phyloP scores from a whole-genome alignment of 2,329 filamentous ascomycete genomes.

The Neofusicoccum kwambonambiense region DNA sequence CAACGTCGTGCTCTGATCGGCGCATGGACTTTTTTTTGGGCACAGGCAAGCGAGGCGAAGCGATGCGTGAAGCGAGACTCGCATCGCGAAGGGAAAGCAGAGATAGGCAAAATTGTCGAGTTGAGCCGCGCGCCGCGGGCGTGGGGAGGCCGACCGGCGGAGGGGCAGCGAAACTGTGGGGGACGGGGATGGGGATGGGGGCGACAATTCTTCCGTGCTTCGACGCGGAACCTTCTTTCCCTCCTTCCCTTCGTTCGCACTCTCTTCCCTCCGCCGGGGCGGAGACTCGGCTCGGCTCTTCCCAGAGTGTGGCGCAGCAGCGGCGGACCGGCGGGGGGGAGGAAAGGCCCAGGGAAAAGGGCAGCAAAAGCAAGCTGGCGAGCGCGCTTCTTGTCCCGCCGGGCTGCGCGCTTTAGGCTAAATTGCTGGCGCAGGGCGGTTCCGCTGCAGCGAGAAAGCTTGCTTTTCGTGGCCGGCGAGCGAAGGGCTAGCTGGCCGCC shows the following conservation, averaged over 20 bases:
- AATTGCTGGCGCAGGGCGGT: not conserved
- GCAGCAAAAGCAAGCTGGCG: not conserved
- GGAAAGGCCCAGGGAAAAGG: not conserved
- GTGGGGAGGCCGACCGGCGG: not conserved
- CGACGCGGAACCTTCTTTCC: not conserved
- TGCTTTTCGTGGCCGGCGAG: too few species aligned
- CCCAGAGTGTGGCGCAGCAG: constrained; percentile 6
- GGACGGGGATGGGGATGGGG: not conserved
- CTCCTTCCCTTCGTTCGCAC: not conserved
- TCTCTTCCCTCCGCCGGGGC: not conserved
- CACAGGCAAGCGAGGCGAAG: not conserved
- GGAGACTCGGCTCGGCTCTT: not conserved
- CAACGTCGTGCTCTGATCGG: not conserved
- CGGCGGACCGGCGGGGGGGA: not conserved
- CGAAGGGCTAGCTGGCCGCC: too few species aligned
- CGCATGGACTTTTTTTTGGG: not conserved
- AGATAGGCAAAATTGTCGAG: not conserved
- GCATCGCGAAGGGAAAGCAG: too few species aligned
- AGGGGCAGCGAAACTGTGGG: not conserved
- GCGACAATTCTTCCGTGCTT: not conserved
- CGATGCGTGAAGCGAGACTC: not conserved
- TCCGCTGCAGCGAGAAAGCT: too few species aligned
- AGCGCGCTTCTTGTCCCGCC: not conserved
- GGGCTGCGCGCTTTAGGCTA: not conserved
- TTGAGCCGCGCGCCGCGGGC: not conserved